Conservation (phyloP, 1,139 yeast species). For the Sugiyamaella novakii region DNA sequence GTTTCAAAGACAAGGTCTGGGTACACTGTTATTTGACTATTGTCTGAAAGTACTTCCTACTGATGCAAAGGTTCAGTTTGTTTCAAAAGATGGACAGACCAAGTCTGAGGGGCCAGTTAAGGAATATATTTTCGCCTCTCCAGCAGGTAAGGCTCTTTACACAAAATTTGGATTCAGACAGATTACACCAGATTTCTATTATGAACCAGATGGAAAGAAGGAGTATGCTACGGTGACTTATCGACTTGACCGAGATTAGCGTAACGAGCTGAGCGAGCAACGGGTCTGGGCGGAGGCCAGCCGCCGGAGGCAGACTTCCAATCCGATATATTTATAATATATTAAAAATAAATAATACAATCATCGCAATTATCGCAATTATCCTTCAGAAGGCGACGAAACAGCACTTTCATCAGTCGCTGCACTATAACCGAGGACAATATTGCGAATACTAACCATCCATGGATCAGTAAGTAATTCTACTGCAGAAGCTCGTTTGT, state of each 20-base stretch:
- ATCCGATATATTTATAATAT: neutral
- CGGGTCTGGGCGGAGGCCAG: too few relatives aligned
- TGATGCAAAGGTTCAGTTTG: conserved; percentile 16
- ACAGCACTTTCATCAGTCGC: conserved; percentile 18
- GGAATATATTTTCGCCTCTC: conserved; percentile 22
- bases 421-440: conserved; percentile 27
- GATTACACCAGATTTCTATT: conserved; percentile 2
- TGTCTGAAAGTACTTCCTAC: conserved; percentile 21
- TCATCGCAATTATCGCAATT: neutral
- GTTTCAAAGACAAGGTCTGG: conserved; percentile 25
- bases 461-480: conserved; percentile 89
- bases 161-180: conserved; percentile 24
- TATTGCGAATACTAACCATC: conserved; percentile 44
- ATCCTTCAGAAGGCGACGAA: conserved; percentile 16
- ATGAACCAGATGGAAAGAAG: conserved; percentile 16
- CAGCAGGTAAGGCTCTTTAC: conserved; percentile 24
- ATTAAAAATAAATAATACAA: conserved; percentile 10
- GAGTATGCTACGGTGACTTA: conserved; percentile 11
- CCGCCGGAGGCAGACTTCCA: too few relatives aligned
- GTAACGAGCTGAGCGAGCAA: too few relatives aligned
- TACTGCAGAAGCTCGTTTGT: conserved; percentile 75
- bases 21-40: conserved; percentile 18
- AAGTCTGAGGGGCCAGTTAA: conserved; percentile 26
- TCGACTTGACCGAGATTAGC: conserved; percentile 7
- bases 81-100: conserved; percentile 20